Base-by-base conservation (phyloP, 805 yeast genomes). In the Saccharomycopsis selenospora region DNA sequence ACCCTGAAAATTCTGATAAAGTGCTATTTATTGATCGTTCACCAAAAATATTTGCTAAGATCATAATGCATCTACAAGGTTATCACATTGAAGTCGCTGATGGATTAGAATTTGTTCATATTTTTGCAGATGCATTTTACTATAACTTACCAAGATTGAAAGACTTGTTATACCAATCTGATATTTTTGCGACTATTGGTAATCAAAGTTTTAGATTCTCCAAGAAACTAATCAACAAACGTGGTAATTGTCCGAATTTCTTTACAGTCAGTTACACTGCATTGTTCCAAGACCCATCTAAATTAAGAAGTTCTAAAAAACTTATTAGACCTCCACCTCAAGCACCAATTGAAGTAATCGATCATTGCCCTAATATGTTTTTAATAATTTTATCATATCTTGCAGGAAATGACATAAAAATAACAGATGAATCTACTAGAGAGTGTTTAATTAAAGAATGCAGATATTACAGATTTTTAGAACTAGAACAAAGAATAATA, bases 281-380 rank as follows among this genome's bases (percentile, higher is more conserved):
- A 1, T 61, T 80, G 18, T 68, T 77, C 50, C 61, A 67, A 2
- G 81, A 79, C 51, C 74, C 79, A 8, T 69, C 73, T 22, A 67
- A 68, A 17, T 55, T 69, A 8, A 64, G 64, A 47, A 55, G 60
- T 13, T 55, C 61, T 5, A 66, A 65, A 45, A 68, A 73, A 30
- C 63, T 81, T 56, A 63, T 84, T 2, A 66, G 96, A 33, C 96
- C 96, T 0, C 95, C 95, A 2, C 87, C 93, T 1, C 74, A 78
- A 49, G 72, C 77, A 7, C 84, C 80, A 2, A 68, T 72, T 1
- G 72, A 72, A 64, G 74, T 3, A 65, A 71, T 29, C 68, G 88
- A 52, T 74, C 81, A 45, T 11, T 47, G 52, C 2, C 73, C 82
- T 0, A 61, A 58, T 18, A 60, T 77, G 47, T 88, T 81, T 60